Evolutionary conservation across 2,329 filamentous ascomycete genomes (phyloP).

Genomic region (Monilinia polystroma): DNA sequence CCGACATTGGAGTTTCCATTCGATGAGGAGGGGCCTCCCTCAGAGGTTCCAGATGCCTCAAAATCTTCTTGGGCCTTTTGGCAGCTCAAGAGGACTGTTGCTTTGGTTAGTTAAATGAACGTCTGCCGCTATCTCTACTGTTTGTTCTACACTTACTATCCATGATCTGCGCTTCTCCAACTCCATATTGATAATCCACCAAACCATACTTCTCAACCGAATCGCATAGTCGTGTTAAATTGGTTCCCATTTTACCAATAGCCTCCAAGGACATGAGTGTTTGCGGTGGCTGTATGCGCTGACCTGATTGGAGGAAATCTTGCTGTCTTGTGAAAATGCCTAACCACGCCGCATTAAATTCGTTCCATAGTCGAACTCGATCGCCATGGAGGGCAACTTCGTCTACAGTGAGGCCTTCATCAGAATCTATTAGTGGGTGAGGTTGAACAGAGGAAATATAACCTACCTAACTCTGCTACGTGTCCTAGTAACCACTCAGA

Average conservation of each 20-base stretch:
- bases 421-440: constrained; percentile 40
- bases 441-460: constrained; percentile 36
- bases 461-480: constrained; percentile 64
- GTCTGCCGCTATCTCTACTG: not conserved
- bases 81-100: constrained; percentile 51
- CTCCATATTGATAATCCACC: constrained; percentile 95
- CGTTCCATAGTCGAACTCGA: constrained; percentile 82
- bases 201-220: constrained; percentile 86
- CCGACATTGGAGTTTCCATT: constrained; percentile 26
- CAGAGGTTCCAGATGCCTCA: constrained; percentile 29
- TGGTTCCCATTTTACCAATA: constrained; percentile 76
- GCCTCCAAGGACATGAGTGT: constrained; percentile 66
- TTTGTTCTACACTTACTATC: constrained; percentile 20
- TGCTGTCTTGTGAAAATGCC: constrained; percentile 80
- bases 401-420: constrained; percentile 77
- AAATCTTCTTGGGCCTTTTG: constrained; percentile 52
- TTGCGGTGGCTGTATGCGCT: constrained; percentile 45
- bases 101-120: constrained; percentile 3
- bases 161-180: constrained; percentile 92
- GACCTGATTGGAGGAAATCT: constrained; percentile 57
- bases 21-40: constrained; percentile 17
- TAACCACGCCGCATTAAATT: constrained; percentile 94
- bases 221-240: constrained; percentile 81
- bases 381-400: constrained; percentile 73
- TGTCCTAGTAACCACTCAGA: constrained; percentile 67